Base-by-base conservation (phyloP, 2,329 filamentous ascomycete species). In the Mycocentrospora acerina region DNA sequence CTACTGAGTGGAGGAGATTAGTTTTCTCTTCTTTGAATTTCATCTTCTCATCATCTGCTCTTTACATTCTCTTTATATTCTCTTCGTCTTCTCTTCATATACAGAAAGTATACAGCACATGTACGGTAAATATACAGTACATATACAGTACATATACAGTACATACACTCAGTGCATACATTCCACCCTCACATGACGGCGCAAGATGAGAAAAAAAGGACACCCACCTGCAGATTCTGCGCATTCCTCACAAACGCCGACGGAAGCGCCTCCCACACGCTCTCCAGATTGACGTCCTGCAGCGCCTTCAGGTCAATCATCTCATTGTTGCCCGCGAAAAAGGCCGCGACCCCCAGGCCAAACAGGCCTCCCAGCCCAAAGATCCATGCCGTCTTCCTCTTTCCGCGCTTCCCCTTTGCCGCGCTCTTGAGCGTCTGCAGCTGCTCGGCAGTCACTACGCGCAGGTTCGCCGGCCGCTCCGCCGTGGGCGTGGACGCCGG, bases 291-390 rank as follows among this genome's bases (percentile, higher is more conserved):
- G 59, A 88, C 65, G 46, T 83, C 79, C 59, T 79, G 73, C 48
- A 85, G 59, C 32, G 87, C 75, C 41, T 91, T 88, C 48, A 96
- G 76, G 46, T 89, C 89, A 48, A 96, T 90, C 47, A 97, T 78
- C 60, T 96, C 90, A 69, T 90, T 93, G 65, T 79, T 87, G 51
- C 86, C 85, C 19, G 90, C 91, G 55, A 98, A 93, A 68, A 95
- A 90, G 19, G 90, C 85, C 2, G 93, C 93, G 2, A 85, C 77
- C n/a, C 95, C 72, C 39, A 98, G 79, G 10, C 93, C 93, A 56
- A 93, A 91, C n/a, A 98, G 60, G 27, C 90, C 88, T 22, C 93
- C 93, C 14, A 98, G 75, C 8, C 85, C 72, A 68, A 98, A 97
- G 18, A 96, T 86, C 59, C 94, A 81, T 2, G 84, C 83, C 67